Base-by-base conservation (phyloP, 106 monocot species). In the Dioscorea zingiberensis region DNA sequence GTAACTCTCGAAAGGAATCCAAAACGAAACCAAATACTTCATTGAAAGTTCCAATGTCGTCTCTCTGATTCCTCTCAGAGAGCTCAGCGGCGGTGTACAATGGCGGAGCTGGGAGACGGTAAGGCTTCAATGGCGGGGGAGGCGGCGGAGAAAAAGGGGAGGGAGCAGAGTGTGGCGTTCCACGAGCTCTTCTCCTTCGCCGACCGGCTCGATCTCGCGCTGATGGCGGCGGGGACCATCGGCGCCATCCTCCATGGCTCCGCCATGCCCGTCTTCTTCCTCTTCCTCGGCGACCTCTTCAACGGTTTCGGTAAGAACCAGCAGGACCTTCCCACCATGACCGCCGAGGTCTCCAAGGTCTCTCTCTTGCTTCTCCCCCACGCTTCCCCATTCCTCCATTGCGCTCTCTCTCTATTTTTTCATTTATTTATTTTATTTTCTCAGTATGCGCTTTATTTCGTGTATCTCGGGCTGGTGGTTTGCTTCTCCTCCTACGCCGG, bases 241-340 rank as follows among this genome's bases (percentile, higher is more conserved):
- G 97, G 97, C 15, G 97, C 97, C 44, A 70, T 92, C 27, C 69
- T 92, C 4, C 97, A 97, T 56, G 97, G 97, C 68, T 82, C 92
- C 29, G 83, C 97, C 74, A 97, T 97, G 97, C 97, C 97, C 10
- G 84, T 88, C 21, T 97, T 97, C 77, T 97, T 97, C 84, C 91
- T 97, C 61, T 76, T 97, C 48, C 92, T 97, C 44, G 97, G 97
- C 30, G 69, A 92, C n/a, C 84, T 97, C 74, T 78, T 97, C 54
- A 97, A 97, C 48, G 92, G 97, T 27, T 97, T 97, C 78, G 97
- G 97, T 28, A 91, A 97, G 79, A 97, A 97, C 75, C 97, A 97
- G 79, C 29, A 57, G 44, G 55, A 88, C 47, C 85, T 97, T 68
- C 23, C 27, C 46, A 70, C 47, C 74, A 91, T 97, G 88, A 89